Base-by-base conservation (phyloP, 2,329 filamentous ascomycete genomes). In the Talaromyces sp. region DNA sequence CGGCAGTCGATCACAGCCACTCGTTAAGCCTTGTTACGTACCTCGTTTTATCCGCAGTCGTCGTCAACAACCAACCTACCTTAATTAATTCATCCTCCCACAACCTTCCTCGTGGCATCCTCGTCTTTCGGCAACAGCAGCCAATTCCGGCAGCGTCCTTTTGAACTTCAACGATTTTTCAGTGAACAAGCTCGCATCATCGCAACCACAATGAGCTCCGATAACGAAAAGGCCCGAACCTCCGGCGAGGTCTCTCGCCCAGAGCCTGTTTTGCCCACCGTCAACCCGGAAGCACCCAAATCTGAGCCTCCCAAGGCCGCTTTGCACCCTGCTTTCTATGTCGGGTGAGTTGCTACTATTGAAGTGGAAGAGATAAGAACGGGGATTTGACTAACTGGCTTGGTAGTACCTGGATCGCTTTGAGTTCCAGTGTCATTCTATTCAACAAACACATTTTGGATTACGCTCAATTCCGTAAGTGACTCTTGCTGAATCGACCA, bases 381-480 rank as follows among this genome's bases (percentile, higher is more conserved):
- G 3, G 10, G 3, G 4, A 8, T 19, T 33, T 19, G 39, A 65
- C 70, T 74, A 63, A 75, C 50, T n/a, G 33, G 47, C 13, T 31
- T 10, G 49, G 31, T 78, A 97, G 93, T 73, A 84, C 89, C 71
- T 99, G 95, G 95, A 98, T 99, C 76, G 83, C 89, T 66, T 85
- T 97, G 78, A 96, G 92, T 75, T 97, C 93, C 50, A 92, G 90
- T 73, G 93, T 98, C 76, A 99, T 99, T 78, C 85, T 99, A 68
- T 98, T 97, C 89, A 98, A 99, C 89, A 99, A 99, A 87, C 97
- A 92, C 88, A 92, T 99, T 74, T 86, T 98, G 68, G 89, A 94
- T 74, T 93, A 90, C 45, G 85, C 90, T 68, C 86, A 91, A 69
- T 97, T 97, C 84, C 86, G 90, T 92, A 85, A 84, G 89, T 63